Evolutionary conservation across 305 asterid species (phyloP).

Genomic region (Fraxinus albicans): DNA sequence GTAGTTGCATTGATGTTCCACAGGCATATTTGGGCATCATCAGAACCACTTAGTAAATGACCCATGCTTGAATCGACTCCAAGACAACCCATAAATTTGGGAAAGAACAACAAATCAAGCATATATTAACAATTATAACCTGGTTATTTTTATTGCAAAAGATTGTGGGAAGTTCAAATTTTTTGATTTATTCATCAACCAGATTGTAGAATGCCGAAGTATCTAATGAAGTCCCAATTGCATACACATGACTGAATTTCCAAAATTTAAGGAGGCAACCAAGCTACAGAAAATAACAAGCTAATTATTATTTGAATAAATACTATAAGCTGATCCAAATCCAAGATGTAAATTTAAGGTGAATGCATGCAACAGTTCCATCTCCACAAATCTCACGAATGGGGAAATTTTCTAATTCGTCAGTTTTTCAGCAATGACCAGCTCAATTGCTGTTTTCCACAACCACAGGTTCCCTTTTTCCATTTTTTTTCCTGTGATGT

Average conservation of each 20-base stretch:
- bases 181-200: neutral
- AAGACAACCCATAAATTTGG: neutral
- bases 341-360: neutral
- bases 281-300: neutral
- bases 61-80: neutral
- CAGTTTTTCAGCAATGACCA: neutral
- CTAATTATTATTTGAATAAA: neutral
- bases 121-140: neutral
- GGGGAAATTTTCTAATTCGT: neutral
- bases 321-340: neutral
- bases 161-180: neutral
- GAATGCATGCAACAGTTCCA: neutral
- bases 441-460: neutral
- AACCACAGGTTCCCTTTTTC: neutral
- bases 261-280: neutral
- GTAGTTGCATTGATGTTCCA: neutral
- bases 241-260: neutral
- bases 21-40: neutral
- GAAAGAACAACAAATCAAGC: neutral
- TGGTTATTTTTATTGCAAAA: neutral
- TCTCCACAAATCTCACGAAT: neutral
- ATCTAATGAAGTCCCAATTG: neutral
- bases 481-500: neutral
- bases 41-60: neutral
- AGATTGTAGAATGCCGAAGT: neutral